Evolutionary conservation across 371 early-diverging fungal genomes (phyloP).

Genomic region (Saksenaea vasiformis): DNA sequence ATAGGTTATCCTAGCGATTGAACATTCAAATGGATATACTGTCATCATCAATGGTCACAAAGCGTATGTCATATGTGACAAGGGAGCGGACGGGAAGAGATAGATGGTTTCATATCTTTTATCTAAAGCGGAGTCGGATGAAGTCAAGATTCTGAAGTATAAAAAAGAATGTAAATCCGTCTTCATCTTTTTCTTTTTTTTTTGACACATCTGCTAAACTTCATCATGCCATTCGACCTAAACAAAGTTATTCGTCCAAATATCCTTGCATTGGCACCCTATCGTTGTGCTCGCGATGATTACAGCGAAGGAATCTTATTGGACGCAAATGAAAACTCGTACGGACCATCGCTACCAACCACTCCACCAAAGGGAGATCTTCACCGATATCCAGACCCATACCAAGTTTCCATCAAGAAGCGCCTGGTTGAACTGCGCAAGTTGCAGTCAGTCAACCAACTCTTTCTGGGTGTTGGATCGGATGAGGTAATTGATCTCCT

Average conservation of each 20-base stretch:
- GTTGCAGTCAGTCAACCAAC: conserved; percentile 61
- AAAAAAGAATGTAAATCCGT: background rate
- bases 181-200: background rate
- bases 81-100: background rate
- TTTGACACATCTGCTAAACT: background rate
- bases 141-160: background rate
- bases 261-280: conserved; percentile 88
- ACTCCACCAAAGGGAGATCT: conserved; percentile 53
- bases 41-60: too few species aligned
- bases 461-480: conserved; percentile 95
- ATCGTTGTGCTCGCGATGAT: conserved; percentile 97
- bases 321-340: conserved; percentile 98
- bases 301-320: conserved; percentile 89
- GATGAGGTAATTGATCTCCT: conserved; percentile 95
- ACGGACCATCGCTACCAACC: conserved; percentile 69
- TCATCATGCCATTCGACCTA: conserved; percentile 62
- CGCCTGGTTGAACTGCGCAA: conserved; percentile 70
- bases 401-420: conserved; percentile 82
- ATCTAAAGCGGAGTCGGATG: conserved; percentile 1
- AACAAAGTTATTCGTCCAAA: conserved; percentile 88
- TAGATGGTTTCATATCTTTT: background rate
- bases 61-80: background rate
- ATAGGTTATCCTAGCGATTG: too few species aligned
- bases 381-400: conserved; percentile 96
- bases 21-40: too few species aligned